phyloP scores from a whole-genome alignment of 768 basidiomycete species.

The Rhizopogon vesiculosus region DNA sequence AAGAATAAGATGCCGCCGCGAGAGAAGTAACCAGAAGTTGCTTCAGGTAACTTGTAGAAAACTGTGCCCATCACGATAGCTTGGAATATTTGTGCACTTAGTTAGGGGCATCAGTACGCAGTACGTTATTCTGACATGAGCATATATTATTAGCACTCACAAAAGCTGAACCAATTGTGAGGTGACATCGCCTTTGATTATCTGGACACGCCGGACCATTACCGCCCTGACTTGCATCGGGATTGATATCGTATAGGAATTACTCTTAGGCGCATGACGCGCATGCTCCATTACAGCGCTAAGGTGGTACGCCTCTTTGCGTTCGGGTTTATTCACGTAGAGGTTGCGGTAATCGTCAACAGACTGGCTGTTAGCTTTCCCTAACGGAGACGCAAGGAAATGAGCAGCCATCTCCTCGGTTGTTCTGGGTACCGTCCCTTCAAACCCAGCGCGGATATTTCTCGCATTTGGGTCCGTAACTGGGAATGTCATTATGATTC shows the following conservation, averaged over 20 bases:
- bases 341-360: conserved; percentile 42
- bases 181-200: conserved; percentile 35
- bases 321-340: conserved; percentile 41
- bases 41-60: conserved; percentile 38
- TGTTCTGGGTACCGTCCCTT: conserved; percentile 32
- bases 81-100: conserved; percentile 35
- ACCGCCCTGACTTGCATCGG: conserved; percentile 44
- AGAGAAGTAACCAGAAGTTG: conserved; percentile 36
- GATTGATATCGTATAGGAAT: conserved; percentile 46
- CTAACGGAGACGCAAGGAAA: conserved; percentile 37
- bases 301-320: conserved; percentile 37
- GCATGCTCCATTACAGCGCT: conserved; percentile 54
- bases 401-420: conserved; percentile 53
- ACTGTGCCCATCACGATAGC: conserved; percentile 34
- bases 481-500: conserved; percentile 5
- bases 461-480: conserved; percentile 66
- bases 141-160: conserved; percentile 13
- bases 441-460: conserved; percentile 30
- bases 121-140: conserved; percentile 4
- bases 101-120: conserved; percentile 12
- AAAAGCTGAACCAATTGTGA: conserved; percentile 26
- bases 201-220: conserved; percentile 41
- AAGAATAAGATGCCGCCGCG: conserved; percentile 86
- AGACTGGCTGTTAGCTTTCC: conserved; percentile 39
- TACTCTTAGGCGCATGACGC: conserved; percentile 36